Conservation (phyloP, 495 filamentous ascomycete species). For the Evernia prunastri region DNA sequence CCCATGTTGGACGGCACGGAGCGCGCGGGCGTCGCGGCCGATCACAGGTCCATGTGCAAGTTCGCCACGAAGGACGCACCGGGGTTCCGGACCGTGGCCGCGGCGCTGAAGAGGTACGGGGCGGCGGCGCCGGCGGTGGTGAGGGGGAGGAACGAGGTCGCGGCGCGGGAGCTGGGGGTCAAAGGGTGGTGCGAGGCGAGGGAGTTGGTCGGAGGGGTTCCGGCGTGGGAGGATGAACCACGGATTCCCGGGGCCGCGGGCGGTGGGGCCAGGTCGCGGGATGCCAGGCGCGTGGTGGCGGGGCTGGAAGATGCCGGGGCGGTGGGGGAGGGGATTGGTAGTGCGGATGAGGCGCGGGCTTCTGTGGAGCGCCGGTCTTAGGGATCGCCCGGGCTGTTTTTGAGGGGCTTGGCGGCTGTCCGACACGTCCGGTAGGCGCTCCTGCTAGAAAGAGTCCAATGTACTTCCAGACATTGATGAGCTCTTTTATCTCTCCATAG, state of each 20-base stretch:
- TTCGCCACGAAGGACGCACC: constrained; percentile 41
- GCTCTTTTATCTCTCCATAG: no score
- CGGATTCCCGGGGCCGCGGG: background rate
- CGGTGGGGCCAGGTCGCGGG: background rate
- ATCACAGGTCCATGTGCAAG: constrained; percentile 30
- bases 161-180: constrained; percentile 14
- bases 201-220: constrained; percentile 10
- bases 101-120: constrained; percentile 24
- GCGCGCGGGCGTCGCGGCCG: constrained; percentile 30
- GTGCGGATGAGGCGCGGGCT: no score
- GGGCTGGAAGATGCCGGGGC: no score
- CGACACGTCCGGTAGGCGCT: no score
- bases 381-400: no score
- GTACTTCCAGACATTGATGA: no score
- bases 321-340: background rate
- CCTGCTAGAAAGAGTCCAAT: no score
- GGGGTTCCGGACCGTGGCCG: constrained; percentile 24
- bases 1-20: constrained; percentile 26
- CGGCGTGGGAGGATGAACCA: background rate
- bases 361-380: no score
- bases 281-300: background rate
- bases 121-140: constrained; percentile 22
- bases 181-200: constrained; percentile 18
- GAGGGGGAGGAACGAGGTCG: constrained; percentile 12
- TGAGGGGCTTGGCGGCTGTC: no score